Conservation (phyloP, 805 yeast species). For the Candida parachauliodes region DNA sequence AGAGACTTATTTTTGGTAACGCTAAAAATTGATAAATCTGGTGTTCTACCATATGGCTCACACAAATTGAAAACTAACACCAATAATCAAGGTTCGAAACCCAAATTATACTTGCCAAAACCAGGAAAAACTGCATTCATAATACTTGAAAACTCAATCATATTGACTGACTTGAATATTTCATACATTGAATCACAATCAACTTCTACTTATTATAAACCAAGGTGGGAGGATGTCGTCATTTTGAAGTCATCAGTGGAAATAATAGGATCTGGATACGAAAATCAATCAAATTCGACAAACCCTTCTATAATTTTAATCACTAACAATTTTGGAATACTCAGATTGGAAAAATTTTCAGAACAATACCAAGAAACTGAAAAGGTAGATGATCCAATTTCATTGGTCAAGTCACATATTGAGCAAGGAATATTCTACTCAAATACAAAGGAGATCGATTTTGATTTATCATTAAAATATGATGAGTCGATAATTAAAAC, state of each 20-base stretch:
- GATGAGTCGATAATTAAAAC: slow-evolving; percentile 15
- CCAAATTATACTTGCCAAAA: slow-evolving; percentile 52
- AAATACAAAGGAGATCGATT: slow-evolving; percentile 41
- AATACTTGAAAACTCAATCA: slow-evolving; percentile 55
- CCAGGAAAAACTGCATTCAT: slow-evolving; percentile 62
- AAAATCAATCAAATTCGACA: slow-evolving; percentile 26
- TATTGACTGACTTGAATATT: slow-evolving; percentile 58
- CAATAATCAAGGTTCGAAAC: slow-evolving; percentile 22
- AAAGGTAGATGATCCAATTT: slow-evolving; percentile 16
- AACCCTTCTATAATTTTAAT: slow-evolving; percentile 46
- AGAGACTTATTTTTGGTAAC: slow-evolving; percentile 49
- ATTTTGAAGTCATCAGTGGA: slow-evolving; percentile 49
- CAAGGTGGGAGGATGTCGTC: slow-evolving; percentile 81
- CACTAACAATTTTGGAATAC: slow-evolving; percentile 56
- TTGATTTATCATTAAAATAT: slow-evolving; percentile 35
- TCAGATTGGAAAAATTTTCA: slow-evolving; percentile 51
- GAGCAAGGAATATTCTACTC: slow-evolving; percentile 80
- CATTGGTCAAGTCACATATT: slow-evolving; percentile 65
- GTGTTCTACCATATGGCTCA: slow-evolving; percentile 56
- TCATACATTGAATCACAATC: slow-evolving; percentile 21
- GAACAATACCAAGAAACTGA: slow-evolving; percentile 10
- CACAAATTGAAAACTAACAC: slow-evolving; percentile 49
- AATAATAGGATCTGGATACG: slow-evolving; percentile 60
- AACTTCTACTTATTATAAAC: slow-evolving; percentile 26
- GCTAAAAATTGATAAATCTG: slow-evolving; percentile 46